Evolutionary conservation across 169 alveolate genomes (phyloP).

Genomic region (Plasmodium knowlesi): DNA sequence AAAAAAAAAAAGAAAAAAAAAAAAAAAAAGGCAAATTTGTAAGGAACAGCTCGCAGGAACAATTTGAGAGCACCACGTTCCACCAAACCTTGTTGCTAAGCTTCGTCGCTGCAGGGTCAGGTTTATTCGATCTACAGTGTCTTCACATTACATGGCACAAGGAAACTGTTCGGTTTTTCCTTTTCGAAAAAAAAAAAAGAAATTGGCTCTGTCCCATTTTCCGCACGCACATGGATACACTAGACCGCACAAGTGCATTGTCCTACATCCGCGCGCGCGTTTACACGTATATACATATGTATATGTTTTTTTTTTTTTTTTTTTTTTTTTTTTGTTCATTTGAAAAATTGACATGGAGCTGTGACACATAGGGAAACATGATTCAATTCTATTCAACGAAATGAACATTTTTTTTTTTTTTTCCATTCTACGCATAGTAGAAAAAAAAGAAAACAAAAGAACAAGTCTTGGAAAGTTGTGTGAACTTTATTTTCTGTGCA

Average conservation of each 20-base stretch:
- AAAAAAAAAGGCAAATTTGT: not conserved
- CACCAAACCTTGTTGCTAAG: not conserved
- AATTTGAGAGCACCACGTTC: not conserved
- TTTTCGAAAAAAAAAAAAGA: not conserved
- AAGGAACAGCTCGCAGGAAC: not conserved
- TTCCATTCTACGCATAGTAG: not conserved
- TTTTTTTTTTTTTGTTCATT: not conserved
- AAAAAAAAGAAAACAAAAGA: not conserved
- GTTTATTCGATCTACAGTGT: not conserved
- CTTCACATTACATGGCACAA: not conserved
- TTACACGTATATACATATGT: not conserved
- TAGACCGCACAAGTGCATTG: not conserved
- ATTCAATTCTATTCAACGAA: not conserved
- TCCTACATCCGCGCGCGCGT: not conserved
- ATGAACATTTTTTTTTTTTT: not conserved
- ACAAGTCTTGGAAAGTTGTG: not conserved
- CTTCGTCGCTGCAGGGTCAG: not conserved
- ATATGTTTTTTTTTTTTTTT: not conserved
- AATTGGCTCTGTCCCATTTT: not conserved
- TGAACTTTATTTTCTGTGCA: not conserved
- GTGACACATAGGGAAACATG: not conserved
- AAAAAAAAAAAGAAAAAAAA: not conserved
- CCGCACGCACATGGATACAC: not conserved
- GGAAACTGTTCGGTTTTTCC: not conserved
- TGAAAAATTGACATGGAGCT: not conserved